Conservation (phyloP, 441 rosid species). For the Dalechampia spathulata region DNA sequence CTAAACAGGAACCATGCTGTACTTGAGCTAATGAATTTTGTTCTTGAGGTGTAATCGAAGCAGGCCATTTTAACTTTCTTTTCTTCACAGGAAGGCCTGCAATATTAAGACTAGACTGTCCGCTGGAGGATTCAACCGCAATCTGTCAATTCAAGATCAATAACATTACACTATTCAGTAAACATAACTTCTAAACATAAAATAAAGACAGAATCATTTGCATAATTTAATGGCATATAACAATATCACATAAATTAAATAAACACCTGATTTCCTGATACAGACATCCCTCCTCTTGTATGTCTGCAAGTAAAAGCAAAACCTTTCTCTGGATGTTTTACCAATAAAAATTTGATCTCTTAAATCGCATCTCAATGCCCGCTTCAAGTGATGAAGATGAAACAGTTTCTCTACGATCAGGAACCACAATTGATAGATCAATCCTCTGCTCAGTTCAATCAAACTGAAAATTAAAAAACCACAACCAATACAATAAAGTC, state of each 20-base stretch:
- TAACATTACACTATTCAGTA: constrained; percentile 6
- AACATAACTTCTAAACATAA: no score
- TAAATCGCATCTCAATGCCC: no score
- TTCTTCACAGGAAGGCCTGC: constrained; percentile 88
- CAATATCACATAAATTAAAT: constrained; percentile 10
- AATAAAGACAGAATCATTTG: no score
- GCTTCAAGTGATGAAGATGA: no score
- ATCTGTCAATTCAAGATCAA: constrained; percentile 40
- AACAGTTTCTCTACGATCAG: no score
- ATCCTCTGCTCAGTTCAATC: background rate
- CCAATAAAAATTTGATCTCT: no score
- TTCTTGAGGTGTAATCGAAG: constrained; percentile 38
- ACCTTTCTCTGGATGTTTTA: no score
- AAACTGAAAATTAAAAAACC: no score
- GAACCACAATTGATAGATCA: no score
- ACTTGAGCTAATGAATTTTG: constrained; percentile 13
- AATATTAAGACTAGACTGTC: constrained; percentile 47
- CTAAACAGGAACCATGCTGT: constrained; percentile 16
- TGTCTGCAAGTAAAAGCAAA: constrained; percentile 14
- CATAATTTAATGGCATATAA: constrained; percentile 9
- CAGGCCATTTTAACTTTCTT: constrained; percentile 49
- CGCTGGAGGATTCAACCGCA: constrained; percentile 37
- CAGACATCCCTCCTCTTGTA: constrained; percentile 34
- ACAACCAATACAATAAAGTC: no score
- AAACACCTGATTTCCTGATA: constrained; percentile 62